Evolutionary conservation across 495 filamentous ascomycete genomes (phyloP), one percentile per base, ranked within the genome.

Genomic region (Poronia punctata): DNA sequence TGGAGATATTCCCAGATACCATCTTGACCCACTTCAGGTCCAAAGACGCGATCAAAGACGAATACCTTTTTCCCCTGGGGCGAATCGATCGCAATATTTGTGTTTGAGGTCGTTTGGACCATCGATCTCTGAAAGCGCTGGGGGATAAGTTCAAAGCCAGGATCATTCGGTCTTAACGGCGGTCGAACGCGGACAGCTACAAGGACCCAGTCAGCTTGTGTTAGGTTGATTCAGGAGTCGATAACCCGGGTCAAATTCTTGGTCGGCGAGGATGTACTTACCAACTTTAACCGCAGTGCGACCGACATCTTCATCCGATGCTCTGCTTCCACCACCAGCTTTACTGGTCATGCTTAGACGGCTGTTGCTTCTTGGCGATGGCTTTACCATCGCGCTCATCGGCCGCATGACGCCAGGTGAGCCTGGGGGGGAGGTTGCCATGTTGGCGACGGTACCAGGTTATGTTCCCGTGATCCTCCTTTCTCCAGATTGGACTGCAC

Each of bases 211-310:
- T 23, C 24, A 27, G 24, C 24, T 27, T n/a, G 24, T 7, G n/a
- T 7, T 7, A n/a, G n/a, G 24, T 7, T 7, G 7, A 27, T 27
- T n/a, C 14, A 24, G 21, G 29, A 10, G 25, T 35, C n/a, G n/a
- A n/a, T n/a, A n/a, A n/a, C n/a, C n/a, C n/a, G n/a, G n/a, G n/a
- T n/a, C n/a, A n/a, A n/a, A n/a, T n/a, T n/a, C n/a, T n/a, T n/a
- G n/a, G n/a, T n/a, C n/a, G n/a, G n/a, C 21, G 12, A 37, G 28
- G n/a, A 46, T 35, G 38, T 53, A 88, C 92, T 57, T 76, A 98
- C 92, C 92, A 62, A 98, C 92, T 94, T 88, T 95, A 59, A 98
- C 92, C n/a, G 92, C 85, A 21, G 92, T 96, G 64, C 83, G 90
- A 28, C 55, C 55, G 28, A 75, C 74, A 71, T 96, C 92, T 52